Evolutionary conservation across 768 basidiomycete species (phyloP).

Genomic region (Inosperma sp.): DNA sequence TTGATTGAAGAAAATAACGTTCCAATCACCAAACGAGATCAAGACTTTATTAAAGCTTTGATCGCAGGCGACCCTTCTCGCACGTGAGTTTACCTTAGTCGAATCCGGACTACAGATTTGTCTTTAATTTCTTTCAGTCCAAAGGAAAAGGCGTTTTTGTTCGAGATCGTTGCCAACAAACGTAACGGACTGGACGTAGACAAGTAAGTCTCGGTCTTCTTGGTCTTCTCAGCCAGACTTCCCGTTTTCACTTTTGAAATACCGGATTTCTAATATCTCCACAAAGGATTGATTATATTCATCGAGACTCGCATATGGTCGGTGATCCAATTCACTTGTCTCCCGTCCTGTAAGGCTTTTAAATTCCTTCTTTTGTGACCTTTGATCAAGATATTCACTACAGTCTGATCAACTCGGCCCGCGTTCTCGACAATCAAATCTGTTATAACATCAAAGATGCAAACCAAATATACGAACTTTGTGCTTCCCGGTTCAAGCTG

Average conservation of each 20-base stretch:
- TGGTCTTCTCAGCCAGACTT: no score
- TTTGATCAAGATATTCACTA: background rate
- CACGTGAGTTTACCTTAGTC: slow-evolving; percentile 37
- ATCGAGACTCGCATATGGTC: slow-evolving; percentile 67
- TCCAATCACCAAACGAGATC: slow-evolving; percentile 44
- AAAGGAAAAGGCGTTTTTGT: slow-evolving; percentile 66
- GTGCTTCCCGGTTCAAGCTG: slow-evolving; percentile 68
- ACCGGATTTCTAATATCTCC: background rate
- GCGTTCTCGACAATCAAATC: slow-evolving; percentile 70
- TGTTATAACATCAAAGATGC: slow-evolving; percentile 82
- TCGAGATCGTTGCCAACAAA: slow-evolving; percentile 82
- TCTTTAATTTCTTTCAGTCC: slow-evolving; percentile 21
- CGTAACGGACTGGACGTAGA: slow-evolving; percentile 83
- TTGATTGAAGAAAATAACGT: slow-evolving; percentile 56
- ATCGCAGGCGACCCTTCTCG: slow-evolving; percentile 58
- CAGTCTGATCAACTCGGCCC: slow-evolving; percentile 69
- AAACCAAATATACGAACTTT: slow-evolving; percentile 71
- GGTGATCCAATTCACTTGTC: slow-evolving; percentile 57
- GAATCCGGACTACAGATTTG: background rate
- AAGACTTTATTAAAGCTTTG: slow-evolving; percentile 67
- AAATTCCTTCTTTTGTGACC: background rate
- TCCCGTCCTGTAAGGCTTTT: slow-evolving; percentile 42
- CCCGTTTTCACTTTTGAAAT: background rate
- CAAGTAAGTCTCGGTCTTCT: slow-evolving; percentile 60
- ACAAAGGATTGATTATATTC: slow-evolving; percentile 75